These are phyloP conservation scores for Dichotomocladium elegans DNA, from an alignment of 371 early-diverging fungal species.

Conservation along the genomic window DNA sequence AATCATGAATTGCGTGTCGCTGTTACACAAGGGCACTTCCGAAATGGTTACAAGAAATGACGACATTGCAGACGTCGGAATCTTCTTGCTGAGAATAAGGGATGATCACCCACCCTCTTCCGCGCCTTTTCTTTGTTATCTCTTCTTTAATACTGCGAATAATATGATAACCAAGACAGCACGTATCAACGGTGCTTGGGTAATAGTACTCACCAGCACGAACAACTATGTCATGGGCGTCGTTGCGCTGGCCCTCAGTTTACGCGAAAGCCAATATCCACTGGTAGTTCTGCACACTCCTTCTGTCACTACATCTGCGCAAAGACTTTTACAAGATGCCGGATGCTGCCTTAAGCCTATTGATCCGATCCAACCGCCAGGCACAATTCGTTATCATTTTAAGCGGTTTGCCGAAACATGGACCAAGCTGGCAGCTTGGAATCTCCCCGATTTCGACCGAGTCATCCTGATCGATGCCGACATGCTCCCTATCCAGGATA, in stretches of 20 bases:
- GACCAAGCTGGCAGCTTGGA: slow-evolving; percentile 84
- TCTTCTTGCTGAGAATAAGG: too few relatives aligned
- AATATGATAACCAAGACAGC: slow-evolving; percentile 16
- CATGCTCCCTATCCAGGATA: slow-evolving; percentile 68
- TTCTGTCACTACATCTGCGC: slow-evolving; percentile 11
- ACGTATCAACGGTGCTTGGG: slow-evolving; percentile 19
- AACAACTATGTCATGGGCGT: slow-evolving; percentile 15
- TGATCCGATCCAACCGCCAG: slow-evolving; percentile 75
- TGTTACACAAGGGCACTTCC: too few relatives aligned
- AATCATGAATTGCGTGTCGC: too few relatives aligned
- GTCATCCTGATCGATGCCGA: slow-evolving; percentile 86
- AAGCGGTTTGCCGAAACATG: slow-evolving; percentile 53
- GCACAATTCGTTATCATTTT: slow-evolving; percentile 45
- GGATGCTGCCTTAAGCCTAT: slow-evolving; percentile 63
- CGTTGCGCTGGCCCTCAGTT: slow-evolving; percentile 35
- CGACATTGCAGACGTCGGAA: too few relatives aligned
- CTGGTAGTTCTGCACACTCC: slow-evolving; percentile 69
- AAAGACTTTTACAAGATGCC: slow-evolving; percentile 45
- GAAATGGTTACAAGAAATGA: too few relatives aligned
- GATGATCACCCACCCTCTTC: too few relatives aligned
- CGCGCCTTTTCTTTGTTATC: too few relatives aligned
- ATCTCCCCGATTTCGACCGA: slow-evolving; percentile 52
- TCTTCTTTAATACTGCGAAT: too few relatives aligned
- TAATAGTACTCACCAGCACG: slow-evolving; percentile 8
- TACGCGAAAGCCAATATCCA: slow-evolving; percentile 48